These are phyloP conservation scores for Suillus subaureus DNA, from an alignment of 768 basidiomycete species.

Conservation along the genomic window DNA sequence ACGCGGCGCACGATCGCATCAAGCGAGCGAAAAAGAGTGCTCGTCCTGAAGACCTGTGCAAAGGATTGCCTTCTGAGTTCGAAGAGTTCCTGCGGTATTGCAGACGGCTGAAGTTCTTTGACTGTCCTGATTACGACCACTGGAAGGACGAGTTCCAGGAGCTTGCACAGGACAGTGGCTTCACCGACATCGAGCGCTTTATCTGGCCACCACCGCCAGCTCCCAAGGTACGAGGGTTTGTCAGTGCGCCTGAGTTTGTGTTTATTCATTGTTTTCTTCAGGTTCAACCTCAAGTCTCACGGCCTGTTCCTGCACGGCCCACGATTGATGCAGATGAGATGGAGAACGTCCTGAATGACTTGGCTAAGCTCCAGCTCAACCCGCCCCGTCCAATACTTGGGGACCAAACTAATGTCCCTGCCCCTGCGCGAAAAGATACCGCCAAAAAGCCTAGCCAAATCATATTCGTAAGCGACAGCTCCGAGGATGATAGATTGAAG, in stretches of 20 bases:
- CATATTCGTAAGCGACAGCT: constrained; percentile 45
- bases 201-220: constrained; percentile 69
- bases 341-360: constrained; percentile 57
- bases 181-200: constrained; percentile 57
- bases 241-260: not conserved
- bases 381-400: constrained; percentile 48
- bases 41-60: constrained; percentile 66
- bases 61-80: constrained; percentile 68
- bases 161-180: constrained; percentile 64
- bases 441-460: constrained; percentile 29
- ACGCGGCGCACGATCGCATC: constrained; percentile 60
- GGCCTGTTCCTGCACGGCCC: constrained; percentile 18
- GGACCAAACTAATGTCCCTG: constrained; percentile 49
- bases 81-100: constrained; percentile 79
- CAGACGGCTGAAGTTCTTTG: constrained; percentile 66
- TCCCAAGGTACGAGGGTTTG: constrained; percentile 28
- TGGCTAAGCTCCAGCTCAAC: constrained; percentile 61
- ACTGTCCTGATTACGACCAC: constrained; percentile 63
- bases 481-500: constrained; percentile 34
- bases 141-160: constrained; percentile 70
- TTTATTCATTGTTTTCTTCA: constrained; percentile 15
- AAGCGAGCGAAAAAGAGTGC: constrained; percentile 66
- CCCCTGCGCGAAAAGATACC: constrained; percentile 38
- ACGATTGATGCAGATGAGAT: constrained; percentile 45
- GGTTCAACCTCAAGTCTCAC: constrained; percentile 35